Conservation (phyloP, 2,329 filamentous ascomycete species). For the Talaromyces sp. region DNA sequence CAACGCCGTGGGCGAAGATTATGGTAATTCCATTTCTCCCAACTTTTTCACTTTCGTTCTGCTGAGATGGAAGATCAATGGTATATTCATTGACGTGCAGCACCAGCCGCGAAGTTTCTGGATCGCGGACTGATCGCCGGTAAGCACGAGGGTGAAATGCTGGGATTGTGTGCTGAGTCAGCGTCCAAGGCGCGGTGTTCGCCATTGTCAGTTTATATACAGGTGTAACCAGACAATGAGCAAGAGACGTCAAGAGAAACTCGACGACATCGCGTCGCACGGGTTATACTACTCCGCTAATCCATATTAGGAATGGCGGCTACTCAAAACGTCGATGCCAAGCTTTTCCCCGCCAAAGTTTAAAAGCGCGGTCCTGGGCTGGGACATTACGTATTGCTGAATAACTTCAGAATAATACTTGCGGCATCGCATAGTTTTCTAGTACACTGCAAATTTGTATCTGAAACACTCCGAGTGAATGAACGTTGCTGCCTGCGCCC, state of each 20-base stretch:
- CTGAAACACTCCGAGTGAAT: background rate
- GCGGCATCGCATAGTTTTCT: background rate
- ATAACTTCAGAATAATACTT: background rate
- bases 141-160: constrained; percentile 9
- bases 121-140: constrained; percentile 6
- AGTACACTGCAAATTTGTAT: background rate
- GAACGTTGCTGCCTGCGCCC: background rate
- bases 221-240: too few species aligned
- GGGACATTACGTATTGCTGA: too few species aligned
- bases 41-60: background rate
- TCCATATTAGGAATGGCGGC: too few species aligned
- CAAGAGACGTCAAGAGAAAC: too few species aligned
- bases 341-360: background rate
- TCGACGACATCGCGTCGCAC: background rate
- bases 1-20: constrained; percentile 8
- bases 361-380: background rate
- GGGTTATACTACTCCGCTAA: background rate
- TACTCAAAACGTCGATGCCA: too few species aligned
- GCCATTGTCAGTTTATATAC: background rate
- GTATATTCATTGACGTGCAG: constrained; percentile 8
- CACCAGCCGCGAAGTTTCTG: constrained; percentile 1
- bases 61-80: background rate
- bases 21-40: constrained; percentile 1
- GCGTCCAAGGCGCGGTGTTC: constrained; percentile 1
- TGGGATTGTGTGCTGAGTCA: constrained; percentile 1